Conservation (phyloP, 345 rosid genomes). For the Syzygium aqueum region DNA sequence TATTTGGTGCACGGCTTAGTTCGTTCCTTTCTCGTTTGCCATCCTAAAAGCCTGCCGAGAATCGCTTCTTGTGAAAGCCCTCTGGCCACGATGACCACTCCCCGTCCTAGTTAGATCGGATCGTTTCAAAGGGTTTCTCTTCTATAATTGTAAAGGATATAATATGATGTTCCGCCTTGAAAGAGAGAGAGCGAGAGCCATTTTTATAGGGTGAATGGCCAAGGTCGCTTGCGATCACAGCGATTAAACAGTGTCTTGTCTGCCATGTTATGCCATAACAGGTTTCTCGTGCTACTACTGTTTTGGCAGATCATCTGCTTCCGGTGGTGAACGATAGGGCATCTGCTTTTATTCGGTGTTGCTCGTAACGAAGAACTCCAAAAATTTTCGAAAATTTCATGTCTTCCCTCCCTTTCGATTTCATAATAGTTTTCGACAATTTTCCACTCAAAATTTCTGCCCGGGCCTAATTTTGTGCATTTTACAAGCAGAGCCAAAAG, state of each 20-base stretch:
- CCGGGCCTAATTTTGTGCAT: background rate
- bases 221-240: background rate
- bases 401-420: background rate
- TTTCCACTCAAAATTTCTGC: background rate
- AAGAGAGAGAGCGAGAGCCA: background rate
- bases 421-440: background rate
- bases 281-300: accelerated
- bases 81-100: no score
- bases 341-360: background rate
- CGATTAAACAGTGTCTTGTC: background rate
- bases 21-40: no score
- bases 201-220: background rate
- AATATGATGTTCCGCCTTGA: background rate
- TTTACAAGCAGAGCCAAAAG: background rate
- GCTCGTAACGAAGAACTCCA: background rate
- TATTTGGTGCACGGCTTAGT: no score
- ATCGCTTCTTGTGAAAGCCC: no score
- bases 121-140: background rate
- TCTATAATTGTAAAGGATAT: background rate
- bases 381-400: background rate
- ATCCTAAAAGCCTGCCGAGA: no score
- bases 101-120: no score
- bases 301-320: accelerated
- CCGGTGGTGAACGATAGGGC: background rate
- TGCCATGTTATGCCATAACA: background rate